Base-by-base conservation (phyloP, 495 filamentous ascomycete genomes). In the Daldinia grandis region DNA sequence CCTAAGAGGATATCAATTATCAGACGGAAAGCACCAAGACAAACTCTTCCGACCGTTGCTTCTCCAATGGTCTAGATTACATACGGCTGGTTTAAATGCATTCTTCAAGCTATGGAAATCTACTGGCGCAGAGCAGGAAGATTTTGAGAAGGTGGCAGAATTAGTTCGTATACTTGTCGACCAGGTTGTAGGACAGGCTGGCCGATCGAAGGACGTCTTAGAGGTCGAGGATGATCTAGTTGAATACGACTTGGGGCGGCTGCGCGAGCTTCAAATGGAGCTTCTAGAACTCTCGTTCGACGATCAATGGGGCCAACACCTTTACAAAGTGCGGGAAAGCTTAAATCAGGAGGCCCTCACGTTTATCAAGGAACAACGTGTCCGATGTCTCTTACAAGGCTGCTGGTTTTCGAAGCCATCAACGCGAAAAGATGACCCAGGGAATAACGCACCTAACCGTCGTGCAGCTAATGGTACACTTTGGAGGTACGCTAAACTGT, bases 301-400 rank as follows among this genome's bases (percentile, higher is more conserved):
- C 76, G 93, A 94, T 76, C 92, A 89, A 30, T 98, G 96, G 96
- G 94, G 94, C 0, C 88, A 92, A 68, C 94, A 98, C 78, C 83
- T 99, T 24, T 81, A 82, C 69, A 93, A 97, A 78, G 93, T 98
- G 12, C 90, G 94, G n/a, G 93, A 97, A 49, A 92, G 97, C 79
- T 83, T 98, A 10, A 91, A 95, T 69, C 89, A 94, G 70, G 95
- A 99, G 75, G 94, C 95, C 21, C 80, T 97, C 40, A 92, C 97
- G 72, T 99, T 99, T 74, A 91, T 98, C 74, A 97, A 95, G 75
- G 95, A 99, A 78, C 95, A 99, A 77, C 89, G 95, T 51, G 92
- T 98, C 59, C 87, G 96, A n/a, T 98, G 93, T 77, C 83, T 99
- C 14, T 83, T 98, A 12, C 87, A 91, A 63, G 95, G 95, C 27